Conservation (phyloP, 2,329 filamentous ascomycete genomes). For the Sporothrix dimorphospora region DNA sequence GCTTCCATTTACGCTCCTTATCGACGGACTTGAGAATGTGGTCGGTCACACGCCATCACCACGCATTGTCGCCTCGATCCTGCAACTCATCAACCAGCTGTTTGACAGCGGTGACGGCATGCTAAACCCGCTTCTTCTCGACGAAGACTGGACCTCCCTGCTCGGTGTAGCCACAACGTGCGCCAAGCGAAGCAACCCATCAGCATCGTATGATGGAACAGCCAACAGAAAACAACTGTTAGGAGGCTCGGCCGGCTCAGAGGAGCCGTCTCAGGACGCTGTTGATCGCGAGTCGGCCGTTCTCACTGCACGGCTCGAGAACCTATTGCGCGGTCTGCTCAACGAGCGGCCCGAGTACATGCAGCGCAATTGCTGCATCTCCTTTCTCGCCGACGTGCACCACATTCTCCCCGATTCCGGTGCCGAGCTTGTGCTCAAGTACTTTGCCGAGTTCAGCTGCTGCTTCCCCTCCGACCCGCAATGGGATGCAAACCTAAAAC, state of each 20-base stretch:
- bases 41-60: constrained; percentile 49
- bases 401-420: constrained; percentile 66
- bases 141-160: constrained; percentile 68
- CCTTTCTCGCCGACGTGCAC: constrained; percentile 67
- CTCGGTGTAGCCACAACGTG: constrained; percentile 64
- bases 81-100: constrained; percentile 59
- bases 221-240: not conserved
- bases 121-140: constrained; percentile 60
- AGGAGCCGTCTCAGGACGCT: constrained; percentile 44
- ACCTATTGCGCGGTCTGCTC: constrained; percentile 47
- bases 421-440: constrained; percentile 65
- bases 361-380: constrained; percentile 67
- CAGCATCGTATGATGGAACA: not conserved
- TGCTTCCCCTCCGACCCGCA: constrained; percentile 71
- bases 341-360: constrained; percentile 55
- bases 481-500: constrained; percentile 66
- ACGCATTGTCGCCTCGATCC: constrained; percentile 51
- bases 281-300: constrained; percentile 49
- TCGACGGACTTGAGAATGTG: constrained; percentile 59
- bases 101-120: constrained; percentile 57
- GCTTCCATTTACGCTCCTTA: constrained; percentile 61
- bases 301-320: constrained; percentile 56
- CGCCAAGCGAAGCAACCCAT: constrained; percentile 41
- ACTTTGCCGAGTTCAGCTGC: constrained; percentile 69
- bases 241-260: not conserved